Conservation (phyloP, 2,329 filamentous ascomycete genomes). For the Colletotrichum sp. region DNA sequence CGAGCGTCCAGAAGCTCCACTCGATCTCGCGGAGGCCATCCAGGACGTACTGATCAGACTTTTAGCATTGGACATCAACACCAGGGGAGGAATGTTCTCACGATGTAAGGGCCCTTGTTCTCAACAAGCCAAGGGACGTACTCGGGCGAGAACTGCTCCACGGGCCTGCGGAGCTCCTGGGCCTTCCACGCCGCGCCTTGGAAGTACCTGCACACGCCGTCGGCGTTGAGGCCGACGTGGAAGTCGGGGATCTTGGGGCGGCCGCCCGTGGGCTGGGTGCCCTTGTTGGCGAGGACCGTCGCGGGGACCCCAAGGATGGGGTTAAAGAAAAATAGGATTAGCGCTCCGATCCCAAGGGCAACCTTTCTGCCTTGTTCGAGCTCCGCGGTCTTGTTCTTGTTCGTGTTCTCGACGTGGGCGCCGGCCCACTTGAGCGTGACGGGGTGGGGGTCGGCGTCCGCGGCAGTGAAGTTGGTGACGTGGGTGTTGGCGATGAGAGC, state of each 20-base stretch:
- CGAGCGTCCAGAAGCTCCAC: background rate
- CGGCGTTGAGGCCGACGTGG: background rate
- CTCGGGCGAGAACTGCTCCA: slow-evolving; percentile 6
- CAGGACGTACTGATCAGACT: background rate
- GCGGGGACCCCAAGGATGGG: too few relatives aligned
- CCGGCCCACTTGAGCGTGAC: background rate
- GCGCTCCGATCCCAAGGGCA: too few relatives aligned
- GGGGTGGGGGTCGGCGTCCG: background rate
- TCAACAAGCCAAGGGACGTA: slow-evolving; percentile 19
- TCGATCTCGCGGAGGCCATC: slow-evolving; percentile 17
- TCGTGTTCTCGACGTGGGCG: background rate
- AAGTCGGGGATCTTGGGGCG: background rate
- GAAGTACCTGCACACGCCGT: background rate
- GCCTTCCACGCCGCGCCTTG: slow-evolving; percentile 4
- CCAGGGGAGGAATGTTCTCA: background rate
- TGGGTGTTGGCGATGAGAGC: background rate
- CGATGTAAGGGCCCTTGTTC: slow-evolving; percentile 16
- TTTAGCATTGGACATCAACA: background rate
- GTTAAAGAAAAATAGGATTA: too few relatives aligned
- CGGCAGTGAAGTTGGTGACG: background rate
- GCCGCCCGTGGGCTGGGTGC: background rate
- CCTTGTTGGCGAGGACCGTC: background rate
- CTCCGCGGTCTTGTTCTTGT: background rate
- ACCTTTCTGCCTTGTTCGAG: too few relatives aligned
- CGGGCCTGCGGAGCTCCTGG: background rate